These are phyloP conservation scores for Boletellus sp. DNA, from an alignment of 768 basidiomycete genomes.

Conservation along the genomic window DNA sequence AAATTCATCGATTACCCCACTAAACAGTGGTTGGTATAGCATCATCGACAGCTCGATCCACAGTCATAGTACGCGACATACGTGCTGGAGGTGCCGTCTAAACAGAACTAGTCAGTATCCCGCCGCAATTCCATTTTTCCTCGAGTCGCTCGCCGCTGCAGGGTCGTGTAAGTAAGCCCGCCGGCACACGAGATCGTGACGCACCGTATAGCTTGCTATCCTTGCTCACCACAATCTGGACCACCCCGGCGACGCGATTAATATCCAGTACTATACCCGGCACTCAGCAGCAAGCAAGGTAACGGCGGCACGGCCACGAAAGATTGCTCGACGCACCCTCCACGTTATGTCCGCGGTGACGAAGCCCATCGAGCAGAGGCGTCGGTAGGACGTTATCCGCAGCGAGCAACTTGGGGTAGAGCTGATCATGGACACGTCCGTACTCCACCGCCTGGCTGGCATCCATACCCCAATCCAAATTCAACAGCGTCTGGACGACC, in stretches of 20 bases:
- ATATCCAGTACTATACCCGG: slow-evolving; percentile 52
- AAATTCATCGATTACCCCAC: too few species aligned
- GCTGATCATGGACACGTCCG: slow-evolving; percentile 82
- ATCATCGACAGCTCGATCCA: too few species aligned
- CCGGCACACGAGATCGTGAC: slow-evolving; percentile 19
- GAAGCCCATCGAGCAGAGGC: slow-evolving; percentile 53
- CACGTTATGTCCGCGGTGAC: slow-evolving; percentile 65
- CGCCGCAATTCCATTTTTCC: slow-evolving; percentile 89
- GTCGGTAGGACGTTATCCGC: slow-evolving; percentile 60
- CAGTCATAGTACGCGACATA: too few species aligned
- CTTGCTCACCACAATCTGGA: slow-evolving; percentile 57
- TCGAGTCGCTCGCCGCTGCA: slow-evolving; percentile 82
- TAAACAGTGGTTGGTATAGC: too few species aligned
- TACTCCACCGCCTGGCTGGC: slow-evolving; percentile 78
- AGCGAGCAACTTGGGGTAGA: slow-evolving; percentile 63
- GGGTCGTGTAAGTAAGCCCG: background rate
- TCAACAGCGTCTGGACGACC: slow-evolving; percentile 74
- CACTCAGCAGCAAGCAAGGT: background rate
- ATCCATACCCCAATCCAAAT: slow-evolving; percentile 75
- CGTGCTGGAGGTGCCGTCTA: too few species aligned
- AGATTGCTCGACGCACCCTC: slow-evolving; percentile 41
- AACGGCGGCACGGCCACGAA: background rate
- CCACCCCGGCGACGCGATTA: slow-evolving; percentile 68
- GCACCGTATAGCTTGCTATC: slow-evolving; percentile 63
- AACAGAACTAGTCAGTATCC: slow-evolving; percentile 54